A percentile compares a stretch with the other conserved stretches of the same genome.
These are phyloP conservation scores for Astrothelium macrocarpum DNA, from an alignment of 495 filamentous ascomycete species.

Conservation along the genomic window DNA sequence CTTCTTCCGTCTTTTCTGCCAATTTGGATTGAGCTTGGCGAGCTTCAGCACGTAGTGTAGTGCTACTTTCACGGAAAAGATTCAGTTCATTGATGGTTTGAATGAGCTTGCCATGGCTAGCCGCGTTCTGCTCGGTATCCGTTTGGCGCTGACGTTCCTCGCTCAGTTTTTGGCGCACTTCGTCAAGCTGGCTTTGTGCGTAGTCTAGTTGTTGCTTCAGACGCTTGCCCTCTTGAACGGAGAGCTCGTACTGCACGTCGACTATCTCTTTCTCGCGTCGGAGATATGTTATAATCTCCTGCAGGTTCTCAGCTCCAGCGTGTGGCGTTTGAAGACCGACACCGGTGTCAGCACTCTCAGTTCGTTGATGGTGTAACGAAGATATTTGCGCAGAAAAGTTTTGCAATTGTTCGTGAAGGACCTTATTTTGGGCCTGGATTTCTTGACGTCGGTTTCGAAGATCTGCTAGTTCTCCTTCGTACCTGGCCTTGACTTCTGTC, in stretches of 20 bases:
- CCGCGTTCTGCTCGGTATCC: slow-evolving; percentile 56
- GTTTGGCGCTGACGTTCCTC: slow-evolving; percentile 73
- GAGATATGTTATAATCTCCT: slow-evolving; percentile 81
- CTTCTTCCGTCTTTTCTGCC: slow-evolving; percentile 58
- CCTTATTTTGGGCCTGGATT: slow-evolving; percentile 70
- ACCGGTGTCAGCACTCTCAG: slow-evolving; percentile 4
- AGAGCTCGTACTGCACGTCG: slow-evolving; percentile 85
- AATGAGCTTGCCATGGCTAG: slow-evolving; percentile 79
- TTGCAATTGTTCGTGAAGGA: slow-evolving; percentile 82
- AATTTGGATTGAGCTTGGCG: slow-evolving; percentile 67
- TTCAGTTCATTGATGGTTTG: slow-evolving; percentile 92
- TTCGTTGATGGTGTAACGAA: slow-evolving; percentile 61
- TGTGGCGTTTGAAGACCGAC: background rate
- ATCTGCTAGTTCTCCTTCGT: slow-evolving; percentile 75
- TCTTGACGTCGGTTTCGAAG: slow-evolving; percentile 69
- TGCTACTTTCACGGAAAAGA: slow-evolving; percentile 84
- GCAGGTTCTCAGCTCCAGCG: slow-evolving; percentile 39
- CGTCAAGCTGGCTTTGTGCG: slow-evolving; percentile 74
- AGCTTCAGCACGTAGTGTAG: slow-evolving; percentile 74
- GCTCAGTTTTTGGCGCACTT: slow-evolving; percentile 72
- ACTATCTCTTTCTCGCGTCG: slow-evolving; percentile 97
- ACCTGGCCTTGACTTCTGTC: slow-evolving; percentile 66
- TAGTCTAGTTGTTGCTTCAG: slow-evolving; percentile 85
- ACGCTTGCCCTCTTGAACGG: slow-evolving; percentile 73
- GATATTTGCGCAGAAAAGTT: slow-evolving; percentile 68